Evolutionary conservation across 176 grass and related monocot species (phyloP).

Genomic region (Musa itinerans): DNA sequence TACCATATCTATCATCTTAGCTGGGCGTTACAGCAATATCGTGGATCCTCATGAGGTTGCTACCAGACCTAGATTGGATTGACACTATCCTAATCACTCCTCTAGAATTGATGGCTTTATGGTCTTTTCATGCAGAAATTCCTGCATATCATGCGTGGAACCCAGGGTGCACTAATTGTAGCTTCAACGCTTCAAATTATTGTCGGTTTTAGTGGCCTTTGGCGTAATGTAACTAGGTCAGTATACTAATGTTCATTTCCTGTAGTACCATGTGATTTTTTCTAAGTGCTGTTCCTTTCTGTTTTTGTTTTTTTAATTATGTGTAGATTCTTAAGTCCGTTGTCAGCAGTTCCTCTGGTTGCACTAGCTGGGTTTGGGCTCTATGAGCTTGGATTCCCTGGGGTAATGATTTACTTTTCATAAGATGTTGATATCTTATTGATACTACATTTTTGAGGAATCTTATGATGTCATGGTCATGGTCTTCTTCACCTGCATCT

Average conservation of each 20-base stretch:
- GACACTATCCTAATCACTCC: background rate
- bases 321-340: conserved; percentile 70
- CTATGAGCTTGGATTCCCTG: conserved; percentile 94
- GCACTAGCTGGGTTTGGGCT: conserved; percentile 88
- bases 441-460: too few relatives aligned
- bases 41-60: conserved; percentile 68
- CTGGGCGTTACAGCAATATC: conserved; percentile 63
- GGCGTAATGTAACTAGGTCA: conserved; percentile 82
- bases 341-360: conserved; percentile 75
- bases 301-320: background rate
- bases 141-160: conserved; percentile 68
- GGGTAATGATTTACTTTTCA: conserved; percentile 34
- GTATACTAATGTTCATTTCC: conserved; percentile 5
- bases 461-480: too few relatives aligned
- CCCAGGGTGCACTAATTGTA: conserved; percentile 73
- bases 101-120: conserved; percentile 13
- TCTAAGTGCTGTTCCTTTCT: background rate
- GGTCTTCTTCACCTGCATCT: too few relatives aligned
- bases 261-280: background rate
- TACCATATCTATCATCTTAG: conserved; percentile 89
- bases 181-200: conserved; percentile 86
- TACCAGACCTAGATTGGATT: background rate
- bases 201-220: conserved; percentile 94
- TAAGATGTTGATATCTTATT: too few relatives aligned
- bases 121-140: conserved; percentile 59